Evolutionary conservation across 495 filamentous ascomycete genomes (phyloP).

Genomic region (Neurospora sublineolata): DNA sequence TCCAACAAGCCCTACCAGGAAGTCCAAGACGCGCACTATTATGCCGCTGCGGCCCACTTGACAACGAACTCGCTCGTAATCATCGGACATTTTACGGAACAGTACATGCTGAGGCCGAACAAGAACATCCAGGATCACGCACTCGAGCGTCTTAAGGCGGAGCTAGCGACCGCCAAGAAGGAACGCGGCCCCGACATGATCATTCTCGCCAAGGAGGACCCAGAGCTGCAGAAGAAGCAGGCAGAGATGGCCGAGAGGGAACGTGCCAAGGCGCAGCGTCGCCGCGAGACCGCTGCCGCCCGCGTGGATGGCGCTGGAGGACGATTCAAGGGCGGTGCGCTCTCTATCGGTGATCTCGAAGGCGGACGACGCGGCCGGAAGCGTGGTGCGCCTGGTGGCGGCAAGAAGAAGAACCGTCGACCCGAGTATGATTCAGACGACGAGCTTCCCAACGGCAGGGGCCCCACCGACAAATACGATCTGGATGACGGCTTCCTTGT

Average conservation of each 20-base stretch:
- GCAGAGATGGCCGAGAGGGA: constrained; percentile 67
- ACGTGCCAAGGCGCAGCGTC: constrained; percentile 52
- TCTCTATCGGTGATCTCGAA: constrained; percentile 67
- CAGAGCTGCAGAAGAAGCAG: constrained; percentile 63
- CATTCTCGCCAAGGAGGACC: constrained; percentile 59
- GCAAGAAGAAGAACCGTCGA: constrained; percentile 32
- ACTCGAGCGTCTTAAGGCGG: constrained; percentile 58
- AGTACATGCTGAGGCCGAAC: constrained; percentile 60
- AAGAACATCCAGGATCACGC: constrained; percentile 65
- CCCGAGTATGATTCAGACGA: constrained; percentile 53
- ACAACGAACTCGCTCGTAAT: constrained; percentile 58
- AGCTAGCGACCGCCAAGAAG: constrained; percentile 48
- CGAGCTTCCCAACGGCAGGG: constrained; percentile 44
- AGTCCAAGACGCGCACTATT: constrained; percentile 66
- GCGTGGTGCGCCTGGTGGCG: constrained; percentile 29
- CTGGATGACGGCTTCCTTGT: constrained; percentile 71
- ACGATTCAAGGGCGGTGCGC: constrained; percentile 41
- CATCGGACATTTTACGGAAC: constrained; percentile 69
- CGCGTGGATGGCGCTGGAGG: constrained; percentile 45
- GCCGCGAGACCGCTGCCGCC: constrained; percentile 55
- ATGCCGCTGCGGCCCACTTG: constrained; percentile 64
- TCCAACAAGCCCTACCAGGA: constrained; percentile 48
- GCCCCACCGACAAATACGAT: constrained; percentile 72
- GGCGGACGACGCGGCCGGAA: constrained; percentile 40
- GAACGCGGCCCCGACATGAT: constrained; percentile 39